A percentile compares a stretch with the other conserved stretches of the same genome.
These are phyloP conservation scores for Larix kaempferi DNA, from an alignment of 75 land plant species.

Conservation along the genomic window DNA sequence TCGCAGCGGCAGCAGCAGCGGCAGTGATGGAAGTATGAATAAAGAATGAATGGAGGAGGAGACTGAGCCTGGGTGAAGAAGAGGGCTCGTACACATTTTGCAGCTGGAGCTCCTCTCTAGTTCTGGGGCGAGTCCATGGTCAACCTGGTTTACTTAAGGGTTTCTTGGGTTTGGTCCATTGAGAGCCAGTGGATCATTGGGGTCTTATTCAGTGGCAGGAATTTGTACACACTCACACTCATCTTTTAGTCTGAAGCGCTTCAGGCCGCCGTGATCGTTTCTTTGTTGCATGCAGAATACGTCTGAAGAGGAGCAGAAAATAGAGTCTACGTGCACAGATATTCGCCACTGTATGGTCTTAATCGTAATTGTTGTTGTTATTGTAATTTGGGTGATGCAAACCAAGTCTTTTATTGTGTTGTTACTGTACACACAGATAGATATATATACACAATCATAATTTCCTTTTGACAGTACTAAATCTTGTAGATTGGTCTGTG, in stretches of 20 bases:
- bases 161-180: neutral
- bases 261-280: neutral
- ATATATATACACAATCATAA: too few relatives aligned
- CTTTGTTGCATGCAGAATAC: neutral
- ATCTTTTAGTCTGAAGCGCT: neutral
- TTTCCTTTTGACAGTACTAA: too few relatives aligned
- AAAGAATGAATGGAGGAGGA: conserved; percentile 11
- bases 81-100: neutral
- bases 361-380: too few relatives aligned
- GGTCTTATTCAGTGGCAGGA: neutral
- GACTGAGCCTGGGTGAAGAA: neutral
- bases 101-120: neutral
- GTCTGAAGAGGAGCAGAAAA: neutral
- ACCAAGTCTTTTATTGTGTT: too few relatives aligned
- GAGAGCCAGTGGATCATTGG: neutral
- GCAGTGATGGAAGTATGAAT: neutral
- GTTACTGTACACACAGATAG: too few relatives aligned
- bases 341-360: neutral
- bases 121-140: neutral
- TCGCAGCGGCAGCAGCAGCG: too few relatives aligned
- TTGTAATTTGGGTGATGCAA: too few relatives aligned
- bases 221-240: neutral
- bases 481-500: too few relatives aligned
- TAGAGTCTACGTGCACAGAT: neutral
- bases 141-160: neutral